Base-by-base conservation (phyloP, 140 eudicot genomes). In the Ambrosia hybrid region DNA sequence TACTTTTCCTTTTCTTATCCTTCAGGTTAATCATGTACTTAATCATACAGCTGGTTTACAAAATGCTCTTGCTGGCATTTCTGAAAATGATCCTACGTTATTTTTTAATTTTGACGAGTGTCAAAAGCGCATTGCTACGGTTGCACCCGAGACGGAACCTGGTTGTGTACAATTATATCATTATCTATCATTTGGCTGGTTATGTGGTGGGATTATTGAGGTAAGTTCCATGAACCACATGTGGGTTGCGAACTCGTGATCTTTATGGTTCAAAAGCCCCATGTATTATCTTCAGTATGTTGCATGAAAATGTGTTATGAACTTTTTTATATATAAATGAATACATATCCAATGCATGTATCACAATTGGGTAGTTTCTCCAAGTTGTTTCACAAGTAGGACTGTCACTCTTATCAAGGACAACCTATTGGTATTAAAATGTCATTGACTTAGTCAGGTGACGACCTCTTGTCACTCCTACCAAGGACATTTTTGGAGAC, bases 31-130 rank as follows among this genome's bases (percentile, higher is more conserved):
- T 82, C 98, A 92, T 83, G 85, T 89, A 59, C 95, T 92, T 56
- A 92, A 92, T 77, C 98, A 92, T 79, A 92, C 96, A 70, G 81
- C 98, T 73, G 98, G 98, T 64, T 41, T 92, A 72, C 98, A 92
- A 45, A 92, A 87, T 83, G 96, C 98, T 51, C 65, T 89, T 70
- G 89, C 87, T 65, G 61, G 66, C 72, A 67, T 87, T 57, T 75
- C 73, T 37, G 77, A 60, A 61, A 88, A 92, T 66, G 83, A 85
- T 83, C 96, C 90, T 65, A 53, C 82, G 16, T 57, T 85, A 41
- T 41, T 87, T 80, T 61, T 80, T 72, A 84, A 92, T 67, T 92
- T 87, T 88, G 91, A 87, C 21, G 95, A 85, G 72, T 92, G 98
- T 64, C 66, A 89, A 60, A 85, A 80, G 52, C 78, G 80, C 68